Percentiles rank a stretch among this genome's conserved stretches.
Conservation (phyloP, 805 yeast species). For the Brettanomyces custersianus region DNA sequence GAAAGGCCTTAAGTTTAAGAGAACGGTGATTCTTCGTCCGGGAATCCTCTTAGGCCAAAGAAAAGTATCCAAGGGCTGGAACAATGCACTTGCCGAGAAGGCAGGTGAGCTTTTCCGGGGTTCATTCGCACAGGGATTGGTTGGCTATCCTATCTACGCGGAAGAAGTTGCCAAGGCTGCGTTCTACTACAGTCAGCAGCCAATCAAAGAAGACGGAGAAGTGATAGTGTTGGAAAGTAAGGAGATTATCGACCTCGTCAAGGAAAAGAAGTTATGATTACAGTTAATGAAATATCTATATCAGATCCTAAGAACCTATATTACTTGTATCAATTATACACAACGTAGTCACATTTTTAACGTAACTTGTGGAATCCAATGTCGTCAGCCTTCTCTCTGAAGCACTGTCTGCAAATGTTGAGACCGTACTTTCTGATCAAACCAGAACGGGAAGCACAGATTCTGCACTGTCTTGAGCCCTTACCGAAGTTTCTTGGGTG, state of each 20-base stretch:
- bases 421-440: conserved; percentile 99
- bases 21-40: conserved; percentile 69
- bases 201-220: conserved; percentile 17
- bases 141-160: conserved; percentile 45
- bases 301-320: background rate
- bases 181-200: conserved; percentile 13
- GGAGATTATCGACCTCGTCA: conserved; percentile 16
- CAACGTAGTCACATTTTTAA: conserved; percentile 35
- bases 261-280: conserved; percentile 1
- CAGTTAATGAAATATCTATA: background rate
- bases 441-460: conserved; percentile 98
- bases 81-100: conserved; percentile 23
- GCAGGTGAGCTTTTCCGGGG: conserved; percentile 27
- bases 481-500: conserved; percentile 99
- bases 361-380: conserved; percentile 99
- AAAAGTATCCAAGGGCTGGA: conserved; percentile 30
- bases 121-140: conserved; percentile 23
- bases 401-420: conserved; percentile 99
- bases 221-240: conserved; percentile 14
- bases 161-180: conserved; percentile 58
- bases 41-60: conserved; percentile 67
- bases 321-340: background rate
- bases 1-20: conserved; percentile 52
- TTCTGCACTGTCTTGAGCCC: conserved; percentile 99
- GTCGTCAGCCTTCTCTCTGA: conserved; percentile 99